Base-by-base conservation (phyloP, 257 asterid genomes). In the Orobanche coerulescens region DNA sequence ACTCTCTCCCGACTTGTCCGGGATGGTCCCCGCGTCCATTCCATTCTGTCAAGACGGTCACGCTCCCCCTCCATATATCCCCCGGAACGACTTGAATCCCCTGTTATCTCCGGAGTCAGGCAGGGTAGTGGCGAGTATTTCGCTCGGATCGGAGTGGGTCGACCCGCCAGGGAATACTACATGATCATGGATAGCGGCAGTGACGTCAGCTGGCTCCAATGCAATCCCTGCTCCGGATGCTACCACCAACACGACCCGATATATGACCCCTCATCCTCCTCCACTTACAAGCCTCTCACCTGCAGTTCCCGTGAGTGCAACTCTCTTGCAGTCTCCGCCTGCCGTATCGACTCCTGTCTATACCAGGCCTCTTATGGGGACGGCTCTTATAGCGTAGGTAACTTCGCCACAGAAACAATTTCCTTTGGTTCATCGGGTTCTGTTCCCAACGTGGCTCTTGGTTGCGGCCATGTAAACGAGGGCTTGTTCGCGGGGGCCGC, bases 121-220 rank as follows among this genome's bases (percentile, higher is more conserved):
- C 79, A 71, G 44, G 94, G 95, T 0, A 86, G 88, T 61, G 95
- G 90, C 0, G 97, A 89, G 84, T 89, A 86, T 50, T 79, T 86
- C 44, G 71, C 82, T n/a, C 71, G 83, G 15, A 34, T 89, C 36
- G 97, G 97, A 0, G 75, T 89, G 20, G 97, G 97, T 4, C 76
- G 50, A 22, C 97, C 95, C 31, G 82, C 22, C 0, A 76, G 62
- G 37, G 60, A 76, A 4, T 73, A 46, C 23, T 81, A 51, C 65
- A 71, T 89, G 78, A 84, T 78, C 0, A 66, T 84, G 0, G 97
- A 86, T 25, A 86, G 82, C 1, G 95, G 92, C 0, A 89, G 95
- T 12, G 97, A 89, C 33, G 33, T 89, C 47, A 82, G 71, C 43
- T 90, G 97, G 97, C 75, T 90, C 25, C 95, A 90, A 36, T 86